phyloP scores from a whole-genome alignment of 306 rosid species.

The Prinsepia uniflora region DNA sequence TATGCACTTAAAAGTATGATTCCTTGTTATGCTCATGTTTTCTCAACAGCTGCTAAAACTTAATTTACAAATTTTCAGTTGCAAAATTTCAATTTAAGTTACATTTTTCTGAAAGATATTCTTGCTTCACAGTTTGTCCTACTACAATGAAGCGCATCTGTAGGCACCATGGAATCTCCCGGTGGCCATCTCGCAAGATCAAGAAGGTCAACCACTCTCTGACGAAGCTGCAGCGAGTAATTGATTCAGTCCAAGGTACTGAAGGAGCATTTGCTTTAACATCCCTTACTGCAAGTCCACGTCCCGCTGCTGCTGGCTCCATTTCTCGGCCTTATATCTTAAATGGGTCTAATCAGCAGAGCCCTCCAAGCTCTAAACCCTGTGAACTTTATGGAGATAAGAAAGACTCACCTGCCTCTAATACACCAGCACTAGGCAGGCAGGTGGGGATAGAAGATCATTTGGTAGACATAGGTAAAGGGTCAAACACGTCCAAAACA shows the following conservation, averaged over 20 bases:
- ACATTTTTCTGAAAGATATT: conserved; percentile 19
- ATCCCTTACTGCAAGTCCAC: conserved; percentile 50
- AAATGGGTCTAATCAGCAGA: conserved; percentile 42
- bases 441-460: conserved; percentile 39
- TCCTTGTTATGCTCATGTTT: conserved; percentile 7
- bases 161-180: conserved; percentile 86
- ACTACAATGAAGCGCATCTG: conserved; percentile 96
- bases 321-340: conserved; percentile 42
- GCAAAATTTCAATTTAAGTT: too few species aligned
- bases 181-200: conserved; percentile 96
- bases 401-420: conserved; percentile 37
- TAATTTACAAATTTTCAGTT: too few species aligned
- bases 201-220: conserved; percentile 78
- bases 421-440: conserved; percentile 37
- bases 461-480: conserved; percentile 28
- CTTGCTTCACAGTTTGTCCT: conserved; percentile 71
- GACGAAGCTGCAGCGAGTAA: conserved; percentile 69
- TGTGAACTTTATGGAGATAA: conserved; percentile 38
- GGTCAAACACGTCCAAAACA: conserved; percentile 37
- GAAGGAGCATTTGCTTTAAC: conserved; percentile 64
- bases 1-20: conserved; percentile 1
- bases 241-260: conserved; percentile 81
- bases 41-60: conserved; percentile 16
- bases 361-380: conserved; percentile 29
- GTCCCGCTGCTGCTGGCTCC: conserved; percentile 46